phyloP scores from a whole-genome alignment of 495 filamentous ascomycete genomes.

The Podospora pseudocomata region DNA sequence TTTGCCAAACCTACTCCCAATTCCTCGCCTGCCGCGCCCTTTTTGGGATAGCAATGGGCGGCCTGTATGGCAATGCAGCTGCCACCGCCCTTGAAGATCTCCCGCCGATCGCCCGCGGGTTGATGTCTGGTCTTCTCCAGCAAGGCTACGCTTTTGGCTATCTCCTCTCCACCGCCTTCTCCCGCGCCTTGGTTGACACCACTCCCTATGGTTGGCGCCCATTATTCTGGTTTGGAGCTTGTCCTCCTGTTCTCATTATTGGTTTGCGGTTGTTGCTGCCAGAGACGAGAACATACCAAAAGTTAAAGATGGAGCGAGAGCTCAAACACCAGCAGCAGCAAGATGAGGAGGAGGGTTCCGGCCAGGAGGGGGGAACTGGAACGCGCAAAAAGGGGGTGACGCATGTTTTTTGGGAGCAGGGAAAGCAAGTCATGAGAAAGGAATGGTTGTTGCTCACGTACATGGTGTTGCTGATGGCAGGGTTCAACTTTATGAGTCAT shows the following conservation, averaged over 20 bases:
- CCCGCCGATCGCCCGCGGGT: slow-evolving; percentile 66
- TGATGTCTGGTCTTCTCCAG: slow-evolving; percentile 78
- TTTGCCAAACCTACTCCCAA: slow-evolving; percentile 69
- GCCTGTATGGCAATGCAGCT: slow-evolving; percentile 82
- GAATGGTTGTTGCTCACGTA: slow-evolving; percentile 80
- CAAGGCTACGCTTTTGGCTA: slow-evolving; percentile 91
- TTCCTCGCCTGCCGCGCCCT: slow-evolving; percentile 78
- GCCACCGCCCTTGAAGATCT: slow-evolving; percentile 85
- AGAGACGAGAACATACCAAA: slow-evolving; percentile 66
- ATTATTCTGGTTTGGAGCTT: slow-evolving; percentile 82
- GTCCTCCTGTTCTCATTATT: slow-evolving; percentile 77
- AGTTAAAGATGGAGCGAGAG: slow-evolving; percentile 40
- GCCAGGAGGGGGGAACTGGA: not conserved
- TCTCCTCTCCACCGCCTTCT: slow-evolving; percentile 73
- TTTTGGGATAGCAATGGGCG: slow-evolving; percentile 89
- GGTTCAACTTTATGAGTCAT: slow-evolving; percentile 93
- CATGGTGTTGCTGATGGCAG: slow-evolving; percentile 80
- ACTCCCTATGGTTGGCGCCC: slow-evolving; percentile 75
- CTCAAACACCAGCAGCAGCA: not conserved
- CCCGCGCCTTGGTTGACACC: slow-evolving; percentile 66
- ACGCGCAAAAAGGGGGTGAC: not conserved
- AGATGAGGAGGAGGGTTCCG: not conserved
- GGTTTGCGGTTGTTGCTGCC: slow-evolving; percentile 70
- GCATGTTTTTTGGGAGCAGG: not conserved
- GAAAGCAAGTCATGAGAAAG: slow-evolving; percentile 24